Percentiles rank a stretch among this genome's conserved stretches.
Evolutionary conservation across 768 basidiomycete genomes (phyloP).

Genomic region (Suillus sp.): DNA sequence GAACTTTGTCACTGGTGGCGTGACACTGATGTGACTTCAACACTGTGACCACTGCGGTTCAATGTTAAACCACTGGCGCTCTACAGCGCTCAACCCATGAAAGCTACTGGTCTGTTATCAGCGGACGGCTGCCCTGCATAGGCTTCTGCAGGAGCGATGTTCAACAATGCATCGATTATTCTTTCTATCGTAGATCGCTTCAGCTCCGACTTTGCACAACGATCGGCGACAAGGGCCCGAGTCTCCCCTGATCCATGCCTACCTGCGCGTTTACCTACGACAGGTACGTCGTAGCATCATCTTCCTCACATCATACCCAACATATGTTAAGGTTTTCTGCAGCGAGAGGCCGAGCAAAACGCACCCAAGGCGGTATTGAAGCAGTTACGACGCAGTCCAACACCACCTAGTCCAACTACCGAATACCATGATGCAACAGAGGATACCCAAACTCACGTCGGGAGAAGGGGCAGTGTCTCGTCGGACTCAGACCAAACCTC

Average conservation of each 20-base stretch:
- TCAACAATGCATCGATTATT: conserved; percentile 53
- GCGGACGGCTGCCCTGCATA: conserved; percentile 1
- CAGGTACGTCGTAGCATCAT: conserved; percentile 43
- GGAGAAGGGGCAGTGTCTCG: conserved; percentile 22
- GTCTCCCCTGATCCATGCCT: conserved; percentile 57
- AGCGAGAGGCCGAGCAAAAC: conserved; percentile 64
- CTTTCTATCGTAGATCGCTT: conserved; percentile 31
- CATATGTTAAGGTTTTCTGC: conserved; percentile 57
- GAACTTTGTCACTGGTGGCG: not conserved
- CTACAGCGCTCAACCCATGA: not conserved
- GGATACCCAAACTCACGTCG: conserved; percentile 15
- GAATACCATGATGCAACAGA: conserved; percentile 25
- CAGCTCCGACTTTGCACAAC: conserved; percentile 19
- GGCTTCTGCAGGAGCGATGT: conserved; percentile 30
- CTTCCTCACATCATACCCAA: conserved; percentile 23
- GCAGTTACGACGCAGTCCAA: conserved; percentile 51
- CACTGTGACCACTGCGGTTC: not conserved
- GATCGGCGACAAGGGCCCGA: conserved; percentile 40
- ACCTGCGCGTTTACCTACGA: conserved; percentile 68
- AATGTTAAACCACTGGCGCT: not conserved
- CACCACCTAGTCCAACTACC: conserved; percentile 34
- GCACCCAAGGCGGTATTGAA: conserved; percentile 60
- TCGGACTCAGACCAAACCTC: conserved; percentile 26
- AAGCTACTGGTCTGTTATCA: not conserved
- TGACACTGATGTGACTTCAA: not conserved